Evolutionary conservation across 2,329 filamentous ascomycete genomes (phyloP).

Genomic region (Delphinella strobiligena): DNA sequence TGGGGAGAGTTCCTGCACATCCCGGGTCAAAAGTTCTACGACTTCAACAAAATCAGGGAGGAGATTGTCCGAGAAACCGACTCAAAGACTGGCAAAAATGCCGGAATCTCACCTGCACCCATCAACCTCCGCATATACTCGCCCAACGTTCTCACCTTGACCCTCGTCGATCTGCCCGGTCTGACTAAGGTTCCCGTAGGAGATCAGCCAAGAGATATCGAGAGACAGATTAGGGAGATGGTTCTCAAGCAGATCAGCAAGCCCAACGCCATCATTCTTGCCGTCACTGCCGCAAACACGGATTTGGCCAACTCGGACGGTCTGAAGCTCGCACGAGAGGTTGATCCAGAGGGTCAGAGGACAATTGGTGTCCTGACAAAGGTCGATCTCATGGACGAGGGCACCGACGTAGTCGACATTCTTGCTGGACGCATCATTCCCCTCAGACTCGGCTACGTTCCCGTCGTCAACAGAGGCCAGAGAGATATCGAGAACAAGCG

Average conservation of each 20-base stretch:
- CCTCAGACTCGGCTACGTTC: conserved; percentile 85
- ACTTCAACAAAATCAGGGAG: conserved; percentile 97
- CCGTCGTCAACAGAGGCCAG: conserved; percentile 95
- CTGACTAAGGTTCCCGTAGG: conserved; percentile 94
- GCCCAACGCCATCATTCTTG: conserved; percentile 93
- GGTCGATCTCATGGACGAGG: conserved; percentile 97
- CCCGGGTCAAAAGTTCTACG: conserved; percentile 91
- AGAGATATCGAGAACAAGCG: conserved; percentile 98
- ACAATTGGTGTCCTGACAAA: conserved; percentile 98
- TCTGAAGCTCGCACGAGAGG: conserved; percentile 88
- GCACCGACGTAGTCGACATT: conserved; percentile 97
- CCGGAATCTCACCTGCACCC: conserved; percentile 87
- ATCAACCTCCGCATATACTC: conserved; percentile 99
- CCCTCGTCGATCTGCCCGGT: conserved; percentile 89
- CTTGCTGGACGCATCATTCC: conserved; percentile 95
- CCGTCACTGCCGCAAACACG: conserved; percentile 91
- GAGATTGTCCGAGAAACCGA: conserved; percentile 97
- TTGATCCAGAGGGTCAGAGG: conserved; percentile 92
- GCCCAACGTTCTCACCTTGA: conserved; percentile 92
- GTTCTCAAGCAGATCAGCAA: conserved; percentile 98
- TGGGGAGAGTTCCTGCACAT: conserved; percentile 99
- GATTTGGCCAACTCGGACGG: conserved; percentile 98
- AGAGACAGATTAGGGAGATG: conserved; percentile 94
- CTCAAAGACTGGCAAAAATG: conserved; percentile 90
- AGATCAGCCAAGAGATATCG: conserved; percentile 92